phyloP scores from a whole-genome alignment of 2,329 filamentous ascomycete genomes.

The Claviceps maximensis region DNA sequence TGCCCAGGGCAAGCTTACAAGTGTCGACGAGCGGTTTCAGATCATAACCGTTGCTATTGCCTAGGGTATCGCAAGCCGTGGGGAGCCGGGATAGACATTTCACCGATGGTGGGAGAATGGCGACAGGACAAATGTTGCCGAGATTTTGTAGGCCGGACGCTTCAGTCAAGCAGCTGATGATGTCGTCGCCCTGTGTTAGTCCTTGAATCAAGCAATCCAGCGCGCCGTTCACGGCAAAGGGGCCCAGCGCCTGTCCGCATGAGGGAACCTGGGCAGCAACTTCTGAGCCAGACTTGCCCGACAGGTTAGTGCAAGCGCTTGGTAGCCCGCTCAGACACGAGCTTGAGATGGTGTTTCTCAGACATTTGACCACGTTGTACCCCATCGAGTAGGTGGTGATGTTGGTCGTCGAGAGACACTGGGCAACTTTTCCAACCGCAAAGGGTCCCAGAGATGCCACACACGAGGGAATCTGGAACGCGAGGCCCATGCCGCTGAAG shows the following conservation, averaged over 20 bases:
- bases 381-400: neutral
- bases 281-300: neutral
- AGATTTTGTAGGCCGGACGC: neutral
- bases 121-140: neutral
- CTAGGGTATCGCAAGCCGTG: neutral
- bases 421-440: neutral
- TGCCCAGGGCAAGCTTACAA: slow-evolving; percentile 3
- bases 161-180: slow-evolving; percentile 1
- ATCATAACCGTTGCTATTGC: neutral
- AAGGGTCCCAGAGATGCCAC: slow-evolving; percentile 1
- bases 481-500: neutral
- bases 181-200: neutral
- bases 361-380: neutral
- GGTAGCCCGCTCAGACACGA: slow-evolving; percentile 1
- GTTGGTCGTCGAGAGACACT: neutral
- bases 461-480: neutral
- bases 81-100: slow-evolving; percentile 5
- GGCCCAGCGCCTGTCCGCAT: slow-evolving; percentile 3
- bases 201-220: neutral
- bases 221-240: neutral
- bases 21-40: neutral
- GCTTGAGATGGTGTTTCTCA: neutral
- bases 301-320: neutral
- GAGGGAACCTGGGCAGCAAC: neutral
- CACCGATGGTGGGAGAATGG: neutral